Percentiles rank a stretch among this genome's conserved stretches.
These are phyloP conservation scores for Naganishia sp. DNA, from an alignment of 1,284 basidiomycete species.

Conservation along the genomic window DNA sequence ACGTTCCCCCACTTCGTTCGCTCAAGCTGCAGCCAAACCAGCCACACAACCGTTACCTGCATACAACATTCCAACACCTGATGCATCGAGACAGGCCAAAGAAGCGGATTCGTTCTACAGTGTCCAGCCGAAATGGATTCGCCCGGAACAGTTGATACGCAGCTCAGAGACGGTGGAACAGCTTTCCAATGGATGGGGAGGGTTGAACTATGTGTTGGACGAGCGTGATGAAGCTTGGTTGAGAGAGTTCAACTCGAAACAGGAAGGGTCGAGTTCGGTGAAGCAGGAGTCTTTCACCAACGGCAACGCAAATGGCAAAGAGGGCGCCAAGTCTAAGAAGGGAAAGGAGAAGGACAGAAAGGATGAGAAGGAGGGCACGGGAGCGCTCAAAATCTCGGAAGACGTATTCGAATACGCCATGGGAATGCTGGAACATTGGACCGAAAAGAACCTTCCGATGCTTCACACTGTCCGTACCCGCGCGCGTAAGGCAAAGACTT, in stretches of 20 bases:
- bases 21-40: constrained; percentile 53
- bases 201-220: constrained; percentile 80
- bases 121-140: constrained; percentile 67
- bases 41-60: constrained; percentile 45
- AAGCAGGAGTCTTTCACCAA: constrained; percentile 14
- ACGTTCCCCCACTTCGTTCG: constrained; percentile 45
- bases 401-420: constrained; percentile 94
- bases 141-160: constrained; percentile 76
- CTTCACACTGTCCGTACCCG: constrained; percentile 74
- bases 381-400: constrained; percentile 67
- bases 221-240: constrained; percentile 96
- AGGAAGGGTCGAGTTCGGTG: constrained; percentile 69
- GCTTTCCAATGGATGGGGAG: constrained; percentile 50
- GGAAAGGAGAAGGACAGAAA: constrained; percentile 55
- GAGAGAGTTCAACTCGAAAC: constrained; percentile 83
- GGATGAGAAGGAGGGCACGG: constrained; percentile 55
- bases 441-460: constrained; percentile 85
- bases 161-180: constrained; percentile 90
- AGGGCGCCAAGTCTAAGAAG: constrained; percentile 45
- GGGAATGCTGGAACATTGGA: constrained; percentile 89
- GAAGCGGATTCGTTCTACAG: constrained; percentile 61
- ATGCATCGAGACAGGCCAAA: constrained; percentile 79
- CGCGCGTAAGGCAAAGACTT: background rate
- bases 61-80: constrained; percentile 88
- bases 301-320: constrained; percentile 24